A percentile compares a stretch with the other conserved stretches of the same genome.
Conservation (phyloP, 768 basidiomycete genomes). For the Coprinellus micaceus region DNA sequence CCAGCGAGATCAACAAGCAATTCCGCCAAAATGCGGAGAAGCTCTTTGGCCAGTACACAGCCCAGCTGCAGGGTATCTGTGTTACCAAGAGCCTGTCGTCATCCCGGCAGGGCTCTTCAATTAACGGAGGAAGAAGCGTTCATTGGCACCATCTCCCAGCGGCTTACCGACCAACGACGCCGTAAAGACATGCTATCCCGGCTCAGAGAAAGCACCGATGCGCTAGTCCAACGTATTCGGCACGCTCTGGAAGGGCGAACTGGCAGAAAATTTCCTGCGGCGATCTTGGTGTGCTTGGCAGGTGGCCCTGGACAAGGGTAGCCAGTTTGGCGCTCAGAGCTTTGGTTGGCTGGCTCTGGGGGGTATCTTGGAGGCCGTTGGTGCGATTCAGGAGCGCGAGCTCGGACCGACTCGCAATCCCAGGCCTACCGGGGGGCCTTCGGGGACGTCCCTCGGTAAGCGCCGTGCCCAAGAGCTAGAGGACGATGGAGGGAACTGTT, state of each 20-base stretch:
- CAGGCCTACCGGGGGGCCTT: no score
- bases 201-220: conserved; percentile 51
- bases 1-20: conserved; percentile 17
- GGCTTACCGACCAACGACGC: conserved; percentile 52
- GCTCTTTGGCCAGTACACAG: conserved; percentile 39
- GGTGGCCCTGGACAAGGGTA: conserved; percentile 31
- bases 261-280: conserved; percentile 36
- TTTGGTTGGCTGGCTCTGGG: conserved; percentile 62
- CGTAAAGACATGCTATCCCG: conserved; percentile 51
- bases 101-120: conserved; percentile 28
- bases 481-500: no score
- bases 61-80: conserved; percentile 49
- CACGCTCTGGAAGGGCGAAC: conserved; percentile 43
- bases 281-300: conserved; percentile 57
- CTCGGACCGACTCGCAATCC: neutral
- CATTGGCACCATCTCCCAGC: conserved; percentile 63
- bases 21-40: conserved; percentile 26
- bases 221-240: conserved; percentile 47
- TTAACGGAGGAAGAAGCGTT: conserved; percentile 63
- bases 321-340: conserved; percentile 53
- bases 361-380: conserved; percentile 51
- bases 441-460: no score
- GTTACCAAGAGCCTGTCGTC: conserved; percentile 42
- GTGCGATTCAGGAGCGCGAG: conserved; percentile 39
- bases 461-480: no score